phyloP scores from a whole-genome alignment of 345 rosid species.

The Rhodamnia rubescens region DNA sequence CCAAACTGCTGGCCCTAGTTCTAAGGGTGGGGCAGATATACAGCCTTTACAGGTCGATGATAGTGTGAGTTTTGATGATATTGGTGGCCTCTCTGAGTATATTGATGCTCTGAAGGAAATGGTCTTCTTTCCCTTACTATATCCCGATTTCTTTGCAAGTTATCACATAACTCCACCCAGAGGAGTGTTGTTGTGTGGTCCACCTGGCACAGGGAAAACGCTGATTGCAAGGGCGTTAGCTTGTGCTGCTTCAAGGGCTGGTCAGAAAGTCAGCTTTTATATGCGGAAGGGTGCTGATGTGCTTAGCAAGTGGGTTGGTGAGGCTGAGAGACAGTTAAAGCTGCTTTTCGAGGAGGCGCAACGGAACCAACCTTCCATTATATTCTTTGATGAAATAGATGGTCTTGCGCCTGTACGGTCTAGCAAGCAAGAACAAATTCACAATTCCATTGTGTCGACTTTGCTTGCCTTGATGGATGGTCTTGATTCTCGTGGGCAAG shows the following conservation, averaged over 20 bases:
- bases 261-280: slow-evolving; percentile 98
- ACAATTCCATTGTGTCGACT: slow-evolving; percentile 97
- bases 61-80: slow-evolving; percentile 84
- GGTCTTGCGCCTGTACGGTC: slow-evolving; percentile 99
- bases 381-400: slow-evolving; percentile 98
- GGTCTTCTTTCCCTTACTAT: slow-evolving; percentile 95
- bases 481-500: slow-evolving; percentile 99
- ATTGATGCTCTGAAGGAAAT: slow-evolving; percentile 96
- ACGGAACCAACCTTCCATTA: slow-evolving; percentile 95
- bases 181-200: slow-evolving; percentile 97
- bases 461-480: slow-evolving; percentile 99
- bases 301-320: slow-evolving; percentile 99
- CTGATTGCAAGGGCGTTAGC: slow-evolving; percentile 98
- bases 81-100: slow-evolving; percentile 93
- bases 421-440: slow-evolving; percentile 99
- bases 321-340: slow-evolving; percentile 98
- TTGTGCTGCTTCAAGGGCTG: slow-evolving; percentile 99
- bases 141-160: slow-evolving; percentile 98
- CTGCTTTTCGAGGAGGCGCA: slow-evolving; percentile 98
- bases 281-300: slow-evolving; percentile 99
- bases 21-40: slow-evolving; percentile 99
- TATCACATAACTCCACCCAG: slow-evolving; percentile 96
- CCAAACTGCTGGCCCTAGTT: slow-evolving; percentile 99
- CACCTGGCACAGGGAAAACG: slow-evolving; percentile 99
- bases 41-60: slow-evolving; percentile 98